Conservation (phyloP, 2,329 filamentous ascomycete species). For the Exophiala viscosa region DNA sequence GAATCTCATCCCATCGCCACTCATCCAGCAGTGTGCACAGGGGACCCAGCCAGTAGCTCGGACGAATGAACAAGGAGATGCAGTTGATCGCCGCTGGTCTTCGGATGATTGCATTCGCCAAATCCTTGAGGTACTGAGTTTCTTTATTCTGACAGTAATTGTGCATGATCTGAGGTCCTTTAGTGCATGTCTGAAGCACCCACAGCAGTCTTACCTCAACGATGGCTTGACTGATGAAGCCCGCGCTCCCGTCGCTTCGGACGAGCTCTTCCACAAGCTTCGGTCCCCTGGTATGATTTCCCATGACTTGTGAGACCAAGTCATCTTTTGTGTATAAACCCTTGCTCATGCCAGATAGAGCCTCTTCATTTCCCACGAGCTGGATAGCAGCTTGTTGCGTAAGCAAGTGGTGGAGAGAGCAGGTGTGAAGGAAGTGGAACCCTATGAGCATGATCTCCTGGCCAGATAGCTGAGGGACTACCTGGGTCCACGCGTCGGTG, state of each 20-base stretch:
- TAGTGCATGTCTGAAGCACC: background rate
- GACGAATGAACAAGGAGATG: conserved; percentile 58
- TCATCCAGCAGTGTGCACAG: conserved; percentile 57
- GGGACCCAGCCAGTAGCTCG: conserved; percentile 54
- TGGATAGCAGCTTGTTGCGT: conserved; percentile 71
- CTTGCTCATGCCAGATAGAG: conserved; percentile 68
- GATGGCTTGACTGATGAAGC: conserved; percentile 75
- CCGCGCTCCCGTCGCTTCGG: conserved; percentile 86
- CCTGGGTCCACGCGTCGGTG: conserved; percentile 62
- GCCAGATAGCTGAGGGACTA: conserved; percentile 61
- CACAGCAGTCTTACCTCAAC: conserved; percentile 56
- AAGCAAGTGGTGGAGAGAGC: conserved; percentile 82
- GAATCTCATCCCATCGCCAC: conserved; percentile 64
- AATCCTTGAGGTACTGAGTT: conserved; percentile 59
- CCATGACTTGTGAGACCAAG: conserved; percentile 72
- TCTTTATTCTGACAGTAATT: conserved; percentile 58
- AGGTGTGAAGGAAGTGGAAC: conserved; percentile 84
- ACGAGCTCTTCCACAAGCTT: conserved; percentile 77
- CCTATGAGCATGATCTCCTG: conserved; percentile 64
- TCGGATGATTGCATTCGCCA: conserved; percentile 57
- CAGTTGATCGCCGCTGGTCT: conserved; percentile 56
- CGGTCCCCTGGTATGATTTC: conserved; percentile 67
- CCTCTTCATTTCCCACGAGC: conserved; percentile 77
- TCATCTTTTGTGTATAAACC: conserved; percentile 74
- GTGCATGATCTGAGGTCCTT: conserved; percentile 44